Conservation (phyloP, 345 rosid species). For the Eucalyptus sp. region DNA sequence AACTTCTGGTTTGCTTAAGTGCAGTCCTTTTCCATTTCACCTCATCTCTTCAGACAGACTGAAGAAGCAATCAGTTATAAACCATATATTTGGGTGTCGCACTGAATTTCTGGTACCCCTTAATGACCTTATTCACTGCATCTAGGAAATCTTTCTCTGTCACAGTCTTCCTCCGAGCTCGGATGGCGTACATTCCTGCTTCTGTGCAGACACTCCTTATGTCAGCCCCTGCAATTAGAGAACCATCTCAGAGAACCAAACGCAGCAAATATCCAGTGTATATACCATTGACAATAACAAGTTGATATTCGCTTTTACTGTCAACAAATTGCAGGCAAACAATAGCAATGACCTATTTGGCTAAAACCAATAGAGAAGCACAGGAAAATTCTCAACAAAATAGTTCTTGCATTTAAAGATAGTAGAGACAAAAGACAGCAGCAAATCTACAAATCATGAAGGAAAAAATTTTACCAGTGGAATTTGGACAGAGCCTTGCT, state of each 20-base stretch:
- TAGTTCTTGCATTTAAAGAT: neutral
- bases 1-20: neutral
- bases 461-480: slow-evolving; percentile 35
- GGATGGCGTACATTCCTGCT: slow-evolving; percentile 89
- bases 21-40: neutral
- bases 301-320: neutral
- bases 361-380: neutral
- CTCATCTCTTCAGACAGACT: neutral
- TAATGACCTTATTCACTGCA: slow-evolving; percentile 92
- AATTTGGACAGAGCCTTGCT: slow-evolving; percentile 79
- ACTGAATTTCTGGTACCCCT: slow-evolving; percentile 93
- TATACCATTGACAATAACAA: neutral
- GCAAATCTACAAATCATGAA: neutral
- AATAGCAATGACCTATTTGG: neutral
- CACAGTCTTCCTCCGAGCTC: slow-evolving; percentile 84
- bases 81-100: slow-evolving; percentile 96
- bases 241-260: neutral
- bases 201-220: slow-evolving; percentile 93
- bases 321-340: neutral
- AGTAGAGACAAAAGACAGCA: neutral
- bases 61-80: slow-evolving; percentile 33
- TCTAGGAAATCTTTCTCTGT: slow-evolving; percentile 92
- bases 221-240: slow-evolving; percentile 45
- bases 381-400: neutral
- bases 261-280: neutral